phyloP scores from a whole-genome alignment of 2,329 filamentous ascomycete species.

The Hansfordia pulvinata region DNA sequence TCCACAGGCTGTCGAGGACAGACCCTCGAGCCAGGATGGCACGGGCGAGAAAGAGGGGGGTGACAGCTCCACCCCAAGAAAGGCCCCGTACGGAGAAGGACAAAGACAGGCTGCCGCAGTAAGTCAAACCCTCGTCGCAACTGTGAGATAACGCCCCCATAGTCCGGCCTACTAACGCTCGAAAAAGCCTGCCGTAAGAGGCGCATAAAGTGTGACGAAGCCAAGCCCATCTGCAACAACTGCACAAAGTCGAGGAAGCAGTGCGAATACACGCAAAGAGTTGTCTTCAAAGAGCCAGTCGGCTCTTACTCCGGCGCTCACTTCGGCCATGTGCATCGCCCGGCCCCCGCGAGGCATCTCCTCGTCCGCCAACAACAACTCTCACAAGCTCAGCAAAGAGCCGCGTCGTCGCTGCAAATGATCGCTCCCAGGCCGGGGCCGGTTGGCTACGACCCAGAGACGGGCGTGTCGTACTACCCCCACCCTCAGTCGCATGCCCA shows the following conservation, averaged over 20 bases:
- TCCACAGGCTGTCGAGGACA: no score
- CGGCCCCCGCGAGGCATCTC: slow-evolving; percentile 28
- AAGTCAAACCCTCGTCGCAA: slow-evolving; percentile 4
- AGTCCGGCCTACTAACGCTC: not conserved
- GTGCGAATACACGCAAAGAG: slow-evolving; percentile 72
- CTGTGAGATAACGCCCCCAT: no score
- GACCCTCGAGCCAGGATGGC: no score
- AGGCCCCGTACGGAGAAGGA: slow-evolving; percentile 8
- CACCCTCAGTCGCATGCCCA: slow-evolving; percentile 5
- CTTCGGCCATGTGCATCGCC: slow-evolving; percentile 29
- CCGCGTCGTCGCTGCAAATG: slow-evolving; percentile 23
- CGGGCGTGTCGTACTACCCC: slow-evolving; percentile 14
- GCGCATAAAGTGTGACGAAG: slow-evolving; percentile 94
- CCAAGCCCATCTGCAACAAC: slow-evolving; percentile 68
- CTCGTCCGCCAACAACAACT: slow-evolving; percentile 28
- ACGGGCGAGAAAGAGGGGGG: no score
- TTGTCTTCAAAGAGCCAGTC: slow-evolving; percentile 66
- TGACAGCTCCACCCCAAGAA: no score
- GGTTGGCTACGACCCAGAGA: slow-evolving; percentile 18
- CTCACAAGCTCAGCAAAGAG: slow-evolving; percentile 24
- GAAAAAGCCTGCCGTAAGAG: slow-evolving; percentile 72
- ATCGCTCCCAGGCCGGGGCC: slow-evolving; percentile 39
- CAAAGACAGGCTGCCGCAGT: slow-evolving; percentile 16
- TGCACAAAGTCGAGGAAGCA: slow-evolving; percentile 76
- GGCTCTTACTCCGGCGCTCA: slow-evolving; percentile 40